Base-by-base conservation (phyloP, 2,329 filamentous ascomycete genomes). In the Sordariomycetes sp. region DNA sequence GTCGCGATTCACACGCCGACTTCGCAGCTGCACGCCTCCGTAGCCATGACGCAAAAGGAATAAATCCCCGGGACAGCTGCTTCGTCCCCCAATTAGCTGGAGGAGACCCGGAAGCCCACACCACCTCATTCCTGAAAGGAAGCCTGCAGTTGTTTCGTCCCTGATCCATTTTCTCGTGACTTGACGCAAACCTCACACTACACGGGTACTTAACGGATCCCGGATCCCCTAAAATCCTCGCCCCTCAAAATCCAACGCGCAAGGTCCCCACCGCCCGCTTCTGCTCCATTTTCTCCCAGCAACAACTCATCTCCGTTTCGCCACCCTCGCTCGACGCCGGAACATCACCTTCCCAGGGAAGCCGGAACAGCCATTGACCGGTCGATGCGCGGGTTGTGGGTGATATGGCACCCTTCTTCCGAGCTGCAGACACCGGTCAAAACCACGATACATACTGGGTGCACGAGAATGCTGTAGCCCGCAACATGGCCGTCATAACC, bases 391-490 rank as follows among this genome's bases (percentile, higher is more conserved):
- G 55, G 34, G 24, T 25, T 51, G 28, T 20, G 28, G 55, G 22
- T 57, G 55, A 40, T 32, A 57, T 57, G 55, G 48, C 55, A 35
- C 40, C 55, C 28, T 20, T 52, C 32, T 32, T 57, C 32, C 14
- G 55, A 57, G 55, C 48, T 18, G 28, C 48, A 28, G 34, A 50
- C 48, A 16, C 48, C n/a, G 48, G 48, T 37, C 55, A 57, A 22
- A n/a, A 40, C 48, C 55, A 52, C 28, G 48, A 57, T 25, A 52
- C 28, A 57, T 57, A 28, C 48, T 53, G 48, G 55, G 48, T 53
- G 28, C 46, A 53, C 34, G 55, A 50, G n/a, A 43, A 32, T 18
- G 28, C 34, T n/a, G 32, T 28, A 24, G 43, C 55, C 14, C 18
- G 46, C 48, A 51, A 53, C 14, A 57, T 57, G 55, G 46, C 48